These are phyloP conservation scores for Candida maesae DNA, from an alignment of 805 yeast species.

Conservation along the genomic window DNA sequence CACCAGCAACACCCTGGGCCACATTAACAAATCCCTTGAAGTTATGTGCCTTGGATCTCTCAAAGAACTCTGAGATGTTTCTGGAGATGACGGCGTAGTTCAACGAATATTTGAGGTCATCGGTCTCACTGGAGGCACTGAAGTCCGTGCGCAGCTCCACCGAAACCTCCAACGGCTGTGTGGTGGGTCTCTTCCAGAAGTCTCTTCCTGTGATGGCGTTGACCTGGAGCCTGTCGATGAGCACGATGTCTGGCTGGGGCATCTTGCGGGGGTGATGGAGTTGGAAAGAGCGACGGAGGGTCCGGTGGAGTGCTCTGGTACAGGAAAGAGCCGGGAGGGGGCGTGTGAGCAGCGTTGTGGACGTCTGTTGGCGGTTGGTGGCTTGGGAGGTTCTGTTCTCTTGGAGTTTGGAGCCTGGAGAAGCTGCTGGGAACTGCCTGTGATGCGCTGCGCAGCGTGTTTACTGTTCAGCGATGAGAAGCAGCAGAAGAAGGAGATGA, in stretches of 20 bases:
- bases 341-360: too few species aligned
- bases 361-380: too few species aligned
- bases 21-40: constrained; percentile 35
- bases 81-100: constrained; percentile 85
- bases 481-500: too few species aligned
- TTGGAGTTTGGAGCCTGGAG: too few species aligned
- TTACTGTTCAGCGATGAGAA: too few species aligned
- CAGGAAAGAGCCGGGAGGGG: too few species aligned
- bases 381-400: too few species aligned
- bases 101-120: constrained; percentile 76
- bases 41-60: constrained; percentile 33
- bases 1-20: constrained; percentile 44
- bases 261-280: background rate
- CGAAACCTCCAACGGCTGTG: constrained; percentile 63
- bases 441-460: too few species aligned
- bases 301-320: too few species aligned
- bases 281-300: background rate
- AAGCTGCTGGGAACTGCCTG: too few species aligned
- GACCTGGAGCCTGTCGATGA: constrained; percentile 45
- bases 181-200: constrained; percentile 64
- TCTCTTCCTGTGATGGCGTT: constrained; percentile 68
- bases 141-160: constrained; percentile 64
- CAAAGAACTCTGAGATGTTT: constrained; percentile 52
- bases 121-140: constrained; percentile 68
- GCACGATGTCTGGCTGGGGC: constrained; percentile 18